These are phyloP conservation scores for Auricularia heimuer DNA, from an alignment of 768 basidiomycete genomes.

Conservation along the genomic window DNA sequence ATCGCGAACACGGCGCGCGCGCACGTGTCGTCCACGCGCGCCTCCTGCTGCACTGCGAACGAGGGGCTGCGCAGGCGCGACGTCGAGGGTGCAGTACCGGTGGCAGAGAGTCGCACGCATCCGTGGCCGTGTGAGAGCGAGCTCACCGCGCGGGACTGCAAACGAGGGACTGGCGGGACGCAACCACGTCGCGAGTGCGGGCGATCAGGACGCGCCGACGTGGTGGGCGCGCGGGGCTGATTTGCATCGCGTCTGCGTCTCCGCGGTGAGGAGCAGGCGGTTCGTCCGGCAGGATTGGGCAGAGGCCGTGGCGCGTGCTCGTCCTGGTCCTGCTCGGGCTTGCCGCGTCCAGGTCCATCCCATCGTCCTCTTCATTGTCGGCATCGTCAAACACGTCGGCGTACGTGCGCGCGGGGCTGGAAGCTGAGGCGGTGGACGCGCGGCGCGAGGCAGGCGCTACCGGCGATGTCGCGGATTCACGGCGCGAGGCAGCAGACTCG, in stretches of 20 bases:
- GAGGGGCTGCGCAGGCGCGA: not conserved
- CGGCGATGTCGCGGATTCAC: not conserved
- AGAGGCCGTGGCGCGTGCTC: not conserved
- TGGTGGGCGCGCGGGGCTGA: not conserved
- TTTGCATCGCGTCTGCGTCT: not conserved
- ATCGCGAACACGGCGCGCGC: not conserved
- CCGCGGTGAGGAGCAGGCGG: not conserved
- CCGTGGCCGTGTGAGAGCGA: not conserved
- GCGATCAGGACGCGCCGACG: not conserved
- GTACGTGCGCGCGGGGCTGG: not conserved
- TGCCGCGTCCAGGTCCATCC: not conserved
- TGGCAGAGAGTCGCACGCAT: not conserved
- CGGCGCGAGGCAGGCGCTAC: not conserved
- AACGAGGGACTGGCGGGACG: not conserved
- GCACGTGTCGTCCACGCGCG: not conserved
- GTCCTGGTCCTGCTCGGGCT: not conserved
- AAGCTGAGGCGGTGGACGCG: not conserved
- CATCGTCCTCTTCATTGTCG: not conserved
- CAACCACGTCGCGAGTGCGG: not conserved
- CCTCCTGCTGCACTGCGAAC: not conserved
- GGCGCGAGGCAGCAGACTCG: not conserved
- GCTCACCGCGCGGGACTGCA: not conserved
- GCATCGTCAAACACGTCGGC: not conserved
- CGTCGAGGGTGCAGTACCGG: not conserved
- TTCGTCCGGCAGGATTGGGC: not conserved